A percentile compares a stretch with the other conserved stretches of the same genome.
Evolutionary conservation across 495 filamentous ascomycete species (phyloP).

Genomic region (Penicillium flavigenum): DNA sequence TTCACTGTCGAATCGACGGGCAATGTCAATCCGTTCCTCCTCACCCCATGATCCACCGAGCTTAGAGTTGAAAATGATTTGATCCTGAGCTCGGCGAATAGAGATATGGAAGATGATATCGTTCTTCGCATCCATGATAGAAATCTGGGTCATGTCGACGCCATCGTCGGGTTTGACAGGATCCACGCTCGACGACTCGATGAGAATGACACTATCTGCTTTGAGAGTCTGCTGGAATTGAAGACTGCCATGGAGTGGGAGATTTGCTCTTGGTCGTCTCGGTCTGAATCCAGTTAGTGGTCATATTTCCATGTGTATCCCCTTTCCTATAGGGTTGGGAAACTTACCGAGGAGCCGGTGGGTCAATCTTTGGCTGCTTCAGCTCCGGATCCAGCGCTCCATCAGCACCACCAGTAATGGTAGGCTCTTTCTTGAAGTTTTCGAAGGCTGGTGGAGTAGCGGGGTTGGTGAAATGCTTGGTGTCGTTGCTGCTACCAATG

Average conservation of each 20-base stretch:
- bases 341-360: conserved; percentile 1
- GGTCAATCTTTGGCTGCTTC: conserved; percentile 9
- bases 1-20: conserved; percentile 1
- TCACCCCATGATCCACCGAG: conserved; percentile 8
- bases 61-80: conserved; percentile 13
- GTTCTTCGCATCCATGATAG: background rate
- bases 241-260: conserved; percentile 4
- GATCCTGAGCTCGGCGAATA: conserved; percentile 3
- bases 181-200: conserved; percentile 7
- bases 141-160: conserved; percentile 12
- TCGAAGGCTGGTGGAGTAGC: conserved; percentile 2
- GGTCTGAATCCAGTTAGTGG: background rate
- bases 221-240: conserved; percentile 8
- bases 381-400: conserved; percentile 9
- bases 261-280: conserved; percentile 10
- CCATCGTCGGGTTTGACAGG: background rate
- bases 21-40: conserved; percentile 4
- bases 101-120: conserved; percentile 12
- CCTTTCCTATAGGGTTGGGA: background rate
- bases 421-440: conserved; percentile 14
- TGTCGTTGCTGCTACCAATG: conserved; percentile 16
- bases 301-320: background rate
- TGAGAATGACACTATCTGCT: conserved; percentile 13
- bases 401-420: conserved; percentile 11
- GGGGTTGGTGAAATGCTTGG: conserved; percentile 9